Evolutionary conservation across 768 basidiomycete genomes (phyloP).

Genomic region (Terana coerulea): DNA sequence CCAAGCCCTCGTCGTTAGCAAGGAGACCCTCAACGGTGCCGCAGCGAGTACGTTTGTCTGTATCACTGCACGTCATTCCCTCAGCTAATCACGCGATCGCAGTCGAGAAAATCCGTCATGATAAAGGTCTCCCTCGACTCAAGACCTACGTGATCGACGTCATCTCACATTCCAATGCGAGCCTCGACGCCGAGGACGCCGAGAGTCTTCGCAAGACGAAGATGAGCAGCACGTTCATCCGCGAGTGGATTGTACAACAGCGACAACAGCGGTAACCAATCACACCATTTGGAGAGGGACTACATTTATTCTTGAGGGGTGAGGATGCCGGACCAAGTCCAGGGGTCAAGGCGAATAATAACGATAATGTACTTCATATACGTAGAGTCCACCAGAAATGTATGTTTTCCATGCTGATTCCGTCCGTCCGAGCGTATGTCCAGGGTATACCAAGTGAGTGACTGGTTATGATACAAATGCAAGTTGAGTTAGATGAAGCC

Average conservation of each 20-base stretch:
- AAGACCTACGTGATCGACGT: slow-evolving; percentile 83
- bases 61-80: background rate
- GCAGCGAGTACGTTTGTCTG: slow-evolving; percentile 54
- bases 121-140: slow-evolving; percentile 54
- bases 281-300: no score
- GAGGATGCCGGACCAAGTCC: no score
- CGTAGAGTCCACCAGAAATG: no score
- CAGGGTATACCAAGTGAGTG: slow-evolving; percentile 9
- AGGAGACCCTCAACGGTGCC: slow-evolving; percentile 81
- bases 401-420: no score
- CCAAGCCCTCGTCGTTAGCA: slow-evolving; percentile 90
- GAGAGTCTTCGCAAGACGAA: slow-evolving; percentile 73
- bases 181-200: slow-evolving; percentile 61
- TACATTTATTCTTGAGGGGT: no score
- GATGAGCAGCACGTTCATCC: slow-evolving; percentile 92
- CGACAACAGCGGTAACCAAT: no score
- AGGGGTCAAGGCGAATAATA: no score
- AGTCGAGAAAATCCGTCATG: slow-evolving; percentile 66
- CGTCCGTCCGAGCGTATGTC: no score
- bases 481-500: background rate
- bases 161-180: slow-evolving; percentile 64
- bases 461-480: slow-evolving; percentile 7
- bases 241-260: slow-evolving; percentile 73
- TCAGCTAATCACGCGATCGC: background rate
- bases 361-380: no score